phyloP scores from a whole-genome alignment of 768 basidiomycete genomes.

The Favolaschia claudopus region DNA sequence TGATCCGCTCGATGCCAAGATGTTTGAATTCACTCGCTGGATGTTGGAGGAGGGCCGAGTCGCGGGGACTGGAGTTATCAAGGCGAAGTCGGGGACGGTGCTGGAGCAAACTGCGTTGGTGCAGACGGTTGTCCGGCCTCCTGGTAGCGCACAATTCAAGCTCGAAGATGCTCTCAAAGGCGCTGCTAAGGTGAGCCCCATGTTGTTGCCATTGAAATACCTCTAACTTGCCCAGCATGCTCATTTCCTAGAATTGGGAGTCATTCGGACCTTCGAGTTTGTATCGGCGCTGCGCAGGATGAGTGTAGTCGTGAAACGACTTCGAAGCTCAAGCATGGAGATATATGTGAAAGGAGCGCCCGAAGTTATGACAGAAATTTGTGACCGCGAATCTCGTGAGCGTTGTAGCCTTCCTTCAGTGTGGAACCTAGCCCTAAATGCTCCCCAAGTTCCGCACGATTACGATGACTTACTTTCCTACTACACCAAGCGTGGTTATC shows the following conservation, averaged over 20 bases:
- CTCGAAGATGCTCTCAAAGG: conserved; percentile 94
- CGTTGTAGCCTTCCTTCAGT: conserved; percentile 13
- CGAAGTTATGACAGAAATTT: conserved; percentile 96
- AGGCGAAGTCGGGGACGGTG: conserved; percentile 62
- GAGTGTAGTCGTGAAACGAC: conserved; percentile 96
- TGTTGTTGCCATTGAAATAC: background rate
- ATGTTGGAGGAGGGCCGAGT: conserved; percentile 90
- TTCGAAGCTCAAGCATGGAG: conserved; percentile 96
- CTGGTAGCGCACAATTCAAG: conserved; percentile 89
- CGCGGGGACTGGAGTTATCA: conserved; percentile 75
- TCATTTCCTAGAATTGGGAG: conserved; percentile 96
- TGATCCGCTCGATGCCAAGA: conserved; percentile 95
- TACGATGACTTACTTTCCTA: conserved; percentile 96
- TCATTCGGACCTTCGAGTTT: conserved; percentile 96
- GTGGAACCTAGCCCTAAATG: background rate
- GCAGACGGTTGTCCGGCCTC: conserved; percentile 95
- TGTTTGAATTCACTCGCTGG: conserved; percentile 99
- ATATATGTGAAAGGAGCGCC: conserved; percentile 99
- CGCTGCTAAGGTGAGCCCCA: conserved; percentile 67
- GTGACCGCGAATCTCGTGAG: conserved; percentile 90
- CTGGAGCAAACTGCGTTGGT: conserved; percentile 88
- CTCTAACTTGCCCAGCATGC: conserved; percentile 68
- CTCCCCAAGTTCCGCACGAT: conserved; percentile 83
- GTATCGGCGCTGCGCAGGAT: conserved; percentile 92
- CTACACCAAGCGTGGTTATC: conserved; percentile 95